phyloP scores from a whole-genome alignment of 345 rosid genomes.

The Acer campestre region DNA sequence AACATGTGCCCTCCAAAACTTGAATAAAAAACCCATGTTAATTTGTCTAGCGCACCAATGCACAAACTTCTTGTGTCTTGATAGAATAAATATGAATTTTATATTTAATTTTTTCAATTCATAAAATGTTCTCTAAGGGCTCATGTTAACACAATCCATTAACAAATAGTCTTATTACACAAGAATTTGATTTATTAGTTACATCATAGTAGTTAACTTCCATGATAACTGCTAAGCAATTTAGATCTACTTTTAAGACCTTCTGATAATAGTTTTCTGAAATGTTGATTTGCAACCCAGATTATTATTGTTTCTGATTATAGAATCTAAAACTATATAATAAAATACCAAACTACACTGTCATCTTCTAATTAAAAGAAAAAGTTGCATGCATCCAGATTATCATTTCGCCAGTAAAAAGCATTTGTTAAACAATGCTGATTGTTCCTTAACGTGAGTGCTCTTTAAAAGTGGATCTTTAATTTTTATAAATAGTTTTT shows the following conservation, averaged over 20 bases:
- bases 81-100: background rate
- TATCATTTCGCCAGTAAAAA: background rate
- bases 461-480: background rate
- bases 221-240: background rate
- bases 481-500: background rate
- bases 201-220: background rate
- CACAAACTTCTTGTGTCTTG: background rate
- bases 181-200: background rate
- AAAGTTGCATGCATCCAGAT: no score
- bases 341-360: background rate
- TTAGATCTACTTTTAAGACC: background rate
- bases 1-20: background rate
- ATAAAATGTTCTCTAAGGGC: background rate
- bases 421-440: no score
- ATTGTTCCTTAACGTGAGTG: background rate
- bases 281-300: background rate
- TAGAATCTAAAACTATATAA: background rate
- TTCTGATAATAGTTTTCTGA: background rate
- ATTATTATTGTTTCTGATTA: no score
- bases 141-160: background rate
- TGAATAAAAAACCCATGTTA: background rate
- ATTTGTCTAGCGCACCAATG: background rate
- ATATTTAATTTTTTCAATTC: background rate
- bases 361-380: background rate
- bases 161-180: background rate